phyloP scores from a whole-genome alignment of 306 rosid genomes.

The Mucuna pruriens region DNA sequence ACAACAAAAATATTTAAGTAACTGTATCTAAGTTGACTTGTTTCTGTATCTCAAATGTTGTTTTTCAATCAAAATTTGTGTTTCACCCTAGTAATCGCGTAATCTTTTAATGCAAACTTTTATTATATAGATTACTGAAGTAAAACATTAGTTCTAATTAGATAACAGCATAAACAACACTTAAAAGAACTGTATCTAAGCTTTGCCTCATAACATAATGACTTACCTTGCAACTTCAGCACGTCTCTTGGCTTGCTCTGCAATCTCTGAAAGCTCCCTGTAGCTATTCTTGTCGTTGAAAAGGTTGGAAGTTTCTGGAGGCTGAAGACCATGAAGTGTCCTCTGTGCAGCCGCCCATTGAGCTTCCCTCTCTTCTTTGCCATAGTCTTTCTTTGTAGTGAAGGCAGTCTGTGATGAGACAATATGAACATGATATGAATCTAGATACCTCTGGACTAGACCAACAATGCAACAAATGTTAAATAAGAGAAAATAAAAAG shows the following conservation, averaged over 20 bases:
- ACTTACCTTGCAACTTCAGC: constrained; percentile 93
- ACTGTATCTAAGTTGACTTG: no score
- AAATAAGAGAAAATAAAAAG: not conserved
- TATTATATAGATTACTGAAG: no score
- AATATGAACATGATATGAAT: constrained; percentile 19
- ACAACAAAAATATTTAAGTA: no score
- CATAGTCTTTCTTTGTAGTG: constrained; percentile 92
- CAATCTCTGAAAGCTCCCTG: constrained; percentile 93
- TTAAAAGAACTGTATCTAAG: no score
- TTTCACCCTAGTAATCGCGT: no score
- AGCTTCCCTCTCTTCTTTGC: constrained; percentile 96
- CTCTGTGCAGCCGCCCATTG: constrained; percentile 95
- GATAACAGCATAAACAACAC: no score
- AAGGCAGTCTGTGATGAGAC: constrained; percentile 75
- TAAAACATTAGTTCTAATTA: no score
- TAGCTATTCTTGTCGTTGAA: constrained; percentile 64
- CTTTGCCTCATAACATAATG: no score
- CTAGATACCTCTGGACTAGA: not conserved
- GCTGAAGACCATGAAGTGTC: constrained; percentile 92
- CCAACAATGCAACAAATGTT: not conserved
- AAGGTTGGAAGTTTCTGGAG: constrained; percentile 61
- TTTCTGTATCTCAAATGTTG: no score
- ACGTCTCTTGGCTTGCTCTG: constrained; percentile 87
- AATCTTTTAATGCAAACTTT: no score
- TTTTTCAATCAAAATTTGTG: no score